phyloP scores from a whole-genome alignment of 2,329 filamentous ascomycete genomes.

The Phaeosphaeriaceae sp. region DNA sequence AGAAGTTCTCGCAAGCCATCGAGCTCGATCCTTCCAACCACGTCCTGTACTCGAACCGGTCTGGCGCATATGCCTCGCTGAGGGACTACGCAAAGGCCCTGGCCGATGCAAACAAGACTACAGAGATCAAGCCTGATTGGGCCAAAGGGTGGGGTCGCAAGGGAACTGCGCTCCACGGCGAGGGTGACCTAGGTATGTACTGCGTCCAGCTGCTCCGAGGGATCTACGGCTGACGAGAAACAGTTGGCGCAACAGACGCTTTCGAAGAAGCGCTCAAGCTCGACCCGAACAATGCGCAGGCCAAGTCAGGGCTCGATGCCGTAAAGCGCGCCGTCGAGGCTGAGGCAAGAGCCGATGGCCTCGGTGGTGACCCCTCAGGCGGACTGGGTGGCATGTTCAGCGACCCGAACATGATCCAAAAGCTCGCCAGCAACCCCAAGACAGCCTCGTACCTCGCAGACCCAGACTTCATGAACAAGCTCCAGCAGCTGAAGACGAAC shows the following conservation, averaged over 20 bases:
- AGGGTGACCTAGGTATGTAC: constrained; percentile 74
- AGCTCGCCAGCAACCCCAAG: constrained; percentile 94
- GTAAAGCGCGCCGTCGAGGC: constrained; percentile 88
- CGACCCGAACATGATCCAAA: constrained; percentile 87
- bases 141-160: constrained; percentile 95
- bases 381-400: constrained; percentile 93
- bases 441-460: constrained; percentile 83
- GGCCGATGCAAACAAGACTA: constrained; percentile 90
- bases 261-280: constrained; percentile 95
- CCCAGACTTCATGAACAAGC: constrained; percentile 85
- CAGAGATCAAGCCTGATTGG: constrained; percentile 96
- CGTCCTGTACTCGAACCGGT: constrained; percentile 97
- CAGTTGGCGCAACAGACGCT: constrained; percentile 81
- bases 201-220: not conserved
- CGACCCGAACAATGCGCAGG: constrained; percentile 88
- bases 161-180: constrained; percentile 86
- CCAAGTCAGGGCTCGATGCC: constrained; percentile 84
- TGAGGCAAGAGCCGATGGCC: constrained; percentile 69
- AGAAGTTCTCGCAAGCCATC: constrained; percentile 95
- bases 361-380: constrained; percentile 70
- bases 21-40: constrained; percentile 87
- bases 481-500: constrained; percentile 81
- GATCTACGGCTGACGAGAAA: constrained; percentile 17
- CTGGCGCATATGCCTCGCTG: constrained; percentile 85
- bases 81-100: constrained; percentile 86